Percentiles rank a stretch among this genome's conserved stretches.
These are phyloP conservation scores for Boletus rubescentipes DNA, from an alignment of 768 basidiomycete species.

Conservation along the genomic window DNA sequence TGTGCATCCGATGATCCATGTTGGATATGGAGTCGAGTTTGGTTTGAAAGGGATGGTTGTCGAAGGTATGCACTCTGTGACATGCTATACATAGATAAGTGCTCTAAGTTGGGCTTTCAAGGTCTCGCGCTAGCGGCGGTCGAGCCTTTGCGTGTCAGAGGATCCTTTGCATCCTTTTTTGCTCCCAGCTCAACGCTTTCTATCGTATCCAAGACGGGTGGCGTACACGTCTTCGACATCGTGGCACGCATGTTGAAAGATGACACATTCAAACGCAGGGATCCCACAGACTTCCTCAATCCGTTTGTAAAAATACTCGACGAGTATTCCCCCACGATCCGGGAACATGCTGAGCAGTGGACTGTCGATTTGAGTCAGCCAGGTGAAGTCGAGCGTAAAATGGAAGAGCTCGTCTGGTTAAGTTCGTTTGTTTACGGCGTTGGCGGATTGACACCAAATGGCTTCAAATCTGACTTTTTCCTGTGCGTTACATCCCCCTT, in stretches of 20 bases:
- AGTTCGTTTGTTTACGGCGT: conserved; percentile 53
- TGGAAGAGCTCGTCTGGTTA: conserved; percentile 62
- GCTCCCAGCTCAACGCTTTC: neutral
- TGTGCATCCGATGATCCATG: conserved; percentile 63
- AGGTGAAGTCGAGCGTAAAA: conserved; percentile 48
- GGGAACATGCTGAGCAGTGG: conserved; percentile 40
- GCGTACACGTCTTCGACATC: conserved; percentile 44
- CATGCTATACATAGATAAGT: neutral
- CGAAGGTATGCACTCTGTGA: conserved; percentile 48
- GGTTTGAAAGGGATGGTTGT: conserved; percentile 57
- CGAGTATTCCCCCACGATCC: conserved; percentile 1
- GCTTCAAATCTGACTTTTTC: conserved; percentile 46
- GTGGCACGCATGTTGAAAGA: conserved; percentile 54
- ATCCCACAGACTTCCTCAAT: conserved; percentile 17
- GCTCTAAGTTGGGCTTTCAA: neutral
- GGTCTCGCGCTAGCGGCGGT: conserved; percentile 28
- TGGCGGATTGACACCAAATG: conserved; percentile 53
- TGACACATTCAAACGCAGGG: conserved; percentile 23
- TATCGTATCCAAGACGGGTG: neutral
- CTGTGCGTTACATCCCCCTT: conserved; percentile 33
- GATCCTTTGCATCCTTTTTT: conserved; percentile 20
- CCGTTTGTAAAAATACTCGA: conserved; percentile 14
- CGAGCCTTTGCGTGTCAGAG: conserved; percentile 38
- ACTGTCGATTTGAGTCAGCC: conserved; percentile 35
- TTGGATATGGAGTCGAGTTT: conserved; percentile 64